Evolutionary conservation across 2,329 filamentous ascomycete species (phyloP), one percentile per base, ranked within the genome.

Genomic region (Aaosphaeria arxii): DNA sequence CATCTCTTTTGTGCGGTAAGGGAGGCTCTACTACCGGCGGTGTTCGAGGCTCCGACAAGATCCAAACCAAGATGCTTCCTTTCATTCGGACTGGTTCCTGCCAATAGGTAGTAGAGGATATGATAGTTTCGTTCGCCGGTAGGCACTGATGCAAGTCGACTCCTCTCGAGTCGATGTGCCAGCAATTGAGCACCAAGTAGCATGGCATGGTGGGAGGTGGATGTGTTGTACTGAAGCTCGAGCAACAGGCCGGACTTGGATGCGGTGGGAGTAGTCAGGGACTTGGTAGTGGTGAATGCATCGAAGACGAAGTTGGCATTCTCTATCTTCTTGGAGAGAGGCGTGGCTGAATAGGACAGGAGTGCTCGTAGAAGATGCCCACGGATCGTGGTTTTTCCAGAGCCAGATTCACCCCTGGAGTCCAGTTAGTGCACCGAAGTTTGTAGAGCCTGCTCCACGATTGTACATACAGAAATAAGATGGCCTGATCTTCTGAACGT

Each of bases 61-160:
- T 85, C 80, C 29, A 89, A 76, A 30, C 84, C 84, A 41, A 99
- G 76, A 77, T 99, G 94, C 9, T 86, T 71, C 77, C 92, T 96
- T 70, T 99, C 94, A 4, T 90, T 89, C 4, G 84, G 79, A 61
- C 91, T 96, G 9, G 94, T 97, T 48, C 94, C 94, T 1, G 92
- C 88, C 30, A 99, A 77, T 4, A 99, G 83, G 69, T 99, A 99
- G 76, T 99, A 99, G 6, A 99, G 78, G 29, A 95, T 82, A 71
- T 99, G 94, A 68, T 96, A 97, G 70, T 94, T 97, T 40, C 94
- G 87, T 74, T 99, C 94, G 59, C 94, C 94, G 0, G 94, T 96
- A 1, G 94, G 94, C 0, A 97, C 91, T 38, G 90, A 84, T 30
- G 94, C 85, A 54, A 99, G 91, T 54, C 94, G 84, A 72, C 91